Evolutionary conservation across 352 stramenopile genomes (phyloP).

Genomic region (Peronospora farinosa): DNA sequence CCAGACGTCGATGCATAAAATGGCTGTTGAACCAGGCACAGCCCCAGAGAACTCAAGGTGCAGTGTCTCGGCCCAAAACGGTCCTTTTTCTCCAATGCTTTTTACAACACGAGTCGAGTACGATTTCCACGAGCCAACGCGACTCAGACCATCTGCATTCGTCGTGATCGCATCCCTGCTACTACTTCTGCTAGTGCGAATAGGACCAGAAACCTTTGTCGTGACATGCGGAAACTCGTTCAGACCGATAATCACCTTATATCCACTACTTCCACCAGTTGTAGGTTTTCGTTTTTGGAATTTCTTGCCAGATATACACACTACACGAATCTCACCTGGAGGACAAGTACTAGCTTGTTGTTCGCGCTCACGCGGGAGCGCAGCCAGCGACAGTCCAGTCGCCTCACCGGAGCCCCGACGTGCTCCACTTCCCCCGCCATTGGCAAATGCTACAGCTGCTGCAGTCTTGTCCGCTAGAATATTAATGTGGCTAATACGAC

Average conservation of each 20-base stretch:
- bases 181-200: constrained; percentile 11
- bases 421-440: constrained; percentile 24
- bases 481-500: constrained; percentile 78
- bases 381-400: constrained; percentile 34
- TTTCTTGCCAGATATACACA: constrained; percentile 63
- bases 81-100: constrained; percentile 36
- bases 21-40: constrained; percentile 67
- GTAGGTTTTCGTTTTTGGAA: constrained; percentile 25
- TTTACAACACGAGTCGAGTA: constrained; percentile 64
- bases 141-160: constrained; percentile 37
- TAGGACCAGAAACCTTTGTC: constrained; percentile 32
- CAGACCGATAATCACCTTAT: constrained; percentile 61
- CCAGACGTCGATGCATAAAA: constrained; percentile 74
- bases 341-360: constrained; percentile 53
- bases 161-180: constrained; percentile 22
- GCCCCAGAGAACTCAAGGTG: constrained; percentile 69
- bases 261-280: constrained; percentile 48
- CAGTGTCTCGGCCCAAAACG: constrained; percentile 77
- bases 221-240: constrained; percentile 68
- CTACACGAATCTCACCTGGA: constrained; percentile 71
- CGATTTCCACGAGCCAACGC: constrained; percentile 50
- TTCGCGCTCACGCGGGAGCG: constrained; percentile 61
- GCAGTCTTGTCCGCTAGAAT: constrained; percentile 80
- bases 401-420: constrained; percentile 38
- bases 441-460: constrained; percentile 66